Percentiles rank a stretch among this genome's conserved stretches.
phyloP scores from a whole-genome alignment of 805 yeast species.

The Candida tallmaniae region DNA sequence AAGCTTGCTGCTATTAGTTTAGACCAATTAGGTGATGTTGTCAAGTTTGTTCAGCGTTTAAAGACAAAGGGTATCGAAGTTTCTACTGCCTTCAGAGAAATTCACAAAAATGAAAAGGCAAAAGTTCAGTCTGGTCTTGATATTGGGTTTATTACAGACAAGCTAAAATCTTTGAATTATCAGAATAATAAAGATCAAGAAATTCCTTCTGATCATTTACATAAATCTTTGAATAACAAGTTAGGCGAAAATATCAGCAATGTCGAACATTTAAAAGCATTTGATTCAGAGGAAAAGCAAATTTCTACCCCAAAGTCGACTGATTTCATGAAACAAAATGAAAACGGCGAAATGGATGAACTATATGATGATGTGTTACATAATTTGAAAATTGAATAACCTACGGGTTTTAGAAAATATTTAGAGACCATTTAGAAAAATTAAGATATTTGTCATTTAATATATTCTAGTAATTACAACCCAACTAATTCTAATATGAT shows the following conservation, averaged over 20 bases:
- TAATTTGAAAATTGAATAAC: slow-evolving; percentile 5
- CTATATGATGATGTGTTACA: slow-evolving; percentile 21
- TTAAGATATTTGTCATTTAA: neutral
- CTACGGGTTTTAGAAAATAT: no score
- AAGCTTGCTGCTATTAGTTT: slow-evolving; percentile 27
- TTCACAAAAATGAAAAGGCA: slow-evolving; percentile 7
- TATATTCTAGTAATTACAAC: neutral
- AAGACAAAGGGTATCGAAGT: slow-evolving; percentile 29
- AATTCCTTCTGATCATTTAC: neutral
- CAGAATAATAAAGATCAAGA: neutral
- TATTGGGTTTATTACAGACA: slow-evolving; percentile 15
- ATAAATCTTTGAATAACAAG: slow-evolving; percentile 1
- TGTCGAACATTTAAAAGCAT: neutral
- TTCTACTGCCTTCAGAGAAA: slow-evolving; percentile 17
- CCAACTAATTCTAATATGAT: no score
- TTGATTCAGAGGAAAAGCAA: slow-evolving; percentile 1
- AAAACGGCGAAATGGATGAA: slow-evolving; percentile 13
- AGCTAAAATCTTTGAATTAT: slow-evolving; percentile 7
- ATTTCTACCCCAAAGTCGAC: slow-evolving; percentile 5
- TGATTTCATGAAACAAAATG: slow-evolving; percentile 1
- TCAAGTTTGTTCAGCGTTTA: slow-evolving; percentile 26
- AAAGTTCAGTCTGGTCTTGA: slow-evolving; percentile 10
- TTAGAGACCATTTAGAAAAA: neutral
- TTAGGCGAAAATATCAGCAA: slow-evolving; percentile 1
- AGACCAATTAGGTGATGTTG: slow-evolving; percentile 30